These are phyloP conservation scores for Boletellus sp. DNA, from an alignment of 768 basidiomycete genomes.

Conservation along the genomic window DNA sequence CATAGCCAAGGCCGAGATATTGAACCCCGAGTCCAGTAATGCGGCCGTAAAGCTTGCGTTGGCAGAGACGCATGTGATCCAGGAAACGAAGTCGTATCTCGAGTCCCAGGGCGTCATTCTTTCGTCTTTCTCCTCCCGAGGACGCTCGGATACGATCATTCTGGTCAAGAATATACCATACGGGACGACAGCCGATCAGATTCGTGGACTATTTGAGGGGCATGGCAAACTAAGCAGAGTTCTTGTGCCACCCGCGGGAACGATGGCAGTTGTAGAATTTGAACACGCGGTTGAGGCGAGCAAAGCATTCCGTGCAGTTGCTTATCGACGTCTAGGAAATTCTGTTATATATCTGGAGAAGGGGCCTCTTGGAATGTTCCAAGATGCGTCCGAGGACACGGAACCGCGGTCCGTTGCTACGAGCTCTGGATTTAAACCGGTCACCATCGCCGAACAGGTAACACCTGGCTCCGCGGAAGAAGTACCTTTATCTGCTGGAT, in stretches of 20 bases:
- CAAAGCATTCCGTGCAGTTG: constrained; percentile 75
- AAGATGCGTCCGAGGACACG: constrained; percentile 33
- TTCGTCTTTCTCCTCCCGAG: constrained; percentile 49
- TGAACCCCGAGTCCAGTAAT: constrained; percentile 78
- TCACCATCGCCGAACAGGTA: constrained; percentile 45
- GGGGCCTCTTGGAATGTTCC: constrained; percentile 83
- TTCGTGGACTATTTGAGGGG: constrained; percentile 74
- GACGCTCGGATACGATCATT: constrained; percentile 74
- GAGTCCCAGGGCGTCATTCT: constrained; percentile 71
- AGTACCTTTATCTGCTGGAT: constrained; percentile 53
- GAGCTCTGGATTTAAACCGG: constrained; percentile 26
- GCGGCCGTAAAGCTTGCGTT: constrained; percentile 93
- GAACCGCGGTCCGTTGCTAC: constrained; percentile 7
- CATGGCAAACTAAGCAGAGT: constrained; percentile 71
- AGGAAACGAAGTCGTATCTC: constrained; percentile 89
- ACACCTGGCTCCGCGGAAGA: constrained; percentile 32
- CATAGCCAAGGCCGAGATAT: constrained; percentile 80
- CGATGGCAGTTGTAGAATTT: constrained; percentile 89
- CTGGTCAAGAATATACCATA: constrained; percentile 97
- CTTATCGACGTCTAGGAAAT: constrained; percentile 85
- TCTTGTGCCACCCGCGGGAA: constrained; percentile 87
- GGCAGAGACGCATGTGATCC: constrained; percentile 94
- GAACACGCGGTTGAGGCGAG: constrained; percentile 64
- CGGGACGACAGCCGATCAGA: constrained; percentile 70
- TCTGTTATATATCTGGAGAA: constrained; percentile 91